Evolutionary conservation across 805 yeast genomes (phyloP), one percentile per base, ranked within the genome.

Genomic region (Cyberlindnera mrakii): DNA sequence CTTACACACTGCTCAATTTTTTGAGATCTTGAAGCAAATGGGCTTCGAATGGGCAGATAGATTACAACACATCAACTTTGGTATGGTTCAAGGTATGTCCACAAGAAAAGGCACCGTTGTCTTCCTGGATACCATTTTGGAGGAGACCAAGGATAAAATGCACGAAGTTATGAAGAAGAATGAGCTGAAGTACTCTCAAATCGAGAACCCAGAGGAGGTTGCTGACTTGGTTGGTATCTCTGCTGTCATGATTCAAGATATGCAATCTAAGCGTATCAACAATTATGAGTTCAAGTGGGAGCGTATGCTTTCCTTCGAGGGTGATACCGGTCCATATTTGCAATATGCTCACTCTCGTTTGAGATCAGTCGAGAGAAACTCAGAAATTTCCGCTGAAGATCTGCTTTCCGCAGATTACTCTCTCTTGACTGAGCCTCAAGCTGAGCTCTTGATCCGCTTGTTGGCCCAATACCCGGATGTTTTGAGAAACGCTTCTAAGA

Each of bases 31-130:
- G 61, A 90, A 90, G 57, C 86, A 86, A 67, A 77, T 91, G 84
- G 96, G 87, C 37, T 79, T 74, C 63, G 82, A 78, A 49, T 93
- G 96, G 96, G 90, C 96, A 39, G 70, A 77, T 50, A 75, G 74
- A 46, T 71, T 91, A 55, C 75, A 74, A 58, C 98, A 91, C 65
- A 77, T 93, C 55, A 91, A 85, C 68, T 93, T 90, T 56, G 99
- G 99, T 66, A 85, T 93, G 95, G 99, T 93, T 40, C 85, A 79
- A 60, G 99, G 99, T 56, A 93, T 93, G 99, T 85, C 96, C 23
- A 93, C 99, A 46, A 82, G 99, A 72, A 86, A 82, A 67, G 99
- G 99, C 54, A 93, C 96, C 30, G 99, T 93, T 49, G 98, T 93
- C n/a, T 93, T 93, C 75, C 75, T 93, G 58, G 96, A 93, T 66